phyloP scores from a whole-genome alignment of 768 basidiomycete genomes.

The Mrakia frigida region DNA sequence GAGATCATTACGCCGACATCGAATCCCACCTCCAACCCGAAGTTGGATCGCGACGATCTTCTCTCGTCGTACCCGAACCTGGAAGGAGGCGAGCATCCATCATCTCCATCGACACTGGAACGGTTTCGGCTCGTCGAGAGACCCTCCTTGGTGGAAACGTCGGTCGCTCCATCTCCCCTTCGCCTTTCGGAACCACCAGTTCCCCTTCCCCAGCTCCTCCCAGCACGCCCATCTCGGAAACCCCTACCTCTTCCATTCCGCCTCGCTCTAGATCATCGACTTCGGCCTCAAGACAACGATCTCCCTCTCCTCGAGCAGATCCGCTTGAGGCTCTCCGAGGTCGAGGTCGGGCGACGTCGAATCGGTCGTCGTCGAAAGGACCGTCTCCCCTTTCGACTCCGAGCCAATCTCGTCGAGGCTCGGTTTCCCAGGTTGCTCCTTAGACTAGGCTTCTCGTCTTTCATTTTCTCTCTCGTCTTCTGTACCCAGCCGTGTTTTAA shows the following conservation, averaged over 20 bases:
- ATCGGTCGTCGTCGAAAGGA: no score
- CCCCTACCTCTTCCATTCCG: not conserved
- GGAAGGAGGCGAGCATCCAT: not conserved
- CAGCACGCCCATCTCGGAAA: not conserved
- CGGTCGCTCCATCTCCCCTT: constrained; percentile 5
- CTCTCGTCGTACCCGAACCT: constrained; percentile 12
- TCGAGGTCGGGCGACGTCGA: not conserved
- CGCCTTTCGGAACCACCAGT: constrained; percentile 6
- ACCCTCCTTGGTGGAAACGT: not conserved
- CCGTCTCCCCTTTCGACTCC: no score
- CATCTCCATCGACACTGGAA: not conserved
- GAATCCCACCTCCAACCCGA: constrained; percentile 6
- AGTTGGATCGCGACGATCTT: not conserved
- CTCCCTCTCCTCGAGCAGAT: not conserved
- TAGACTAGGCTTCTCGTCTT: no score
- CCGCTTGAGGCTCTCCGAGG: constrained; percentile 14
- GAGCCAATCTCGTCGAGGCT: no score
- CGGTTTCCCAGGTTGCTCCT: no score
- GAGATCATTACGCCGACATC: not conserved
- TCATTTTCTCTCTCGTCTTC: no score
- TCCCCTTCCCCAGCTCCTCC: not conserved
- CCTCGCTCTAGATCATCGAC: not conserved
- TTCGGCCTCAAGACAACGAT: not conserved
- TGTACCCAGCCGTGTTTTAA: no score
- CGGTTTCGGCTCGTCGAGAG: not conserved